Base-by-base conservation (phyloP, 148 eudicot species). In the Linanthus parryae region DNA sequence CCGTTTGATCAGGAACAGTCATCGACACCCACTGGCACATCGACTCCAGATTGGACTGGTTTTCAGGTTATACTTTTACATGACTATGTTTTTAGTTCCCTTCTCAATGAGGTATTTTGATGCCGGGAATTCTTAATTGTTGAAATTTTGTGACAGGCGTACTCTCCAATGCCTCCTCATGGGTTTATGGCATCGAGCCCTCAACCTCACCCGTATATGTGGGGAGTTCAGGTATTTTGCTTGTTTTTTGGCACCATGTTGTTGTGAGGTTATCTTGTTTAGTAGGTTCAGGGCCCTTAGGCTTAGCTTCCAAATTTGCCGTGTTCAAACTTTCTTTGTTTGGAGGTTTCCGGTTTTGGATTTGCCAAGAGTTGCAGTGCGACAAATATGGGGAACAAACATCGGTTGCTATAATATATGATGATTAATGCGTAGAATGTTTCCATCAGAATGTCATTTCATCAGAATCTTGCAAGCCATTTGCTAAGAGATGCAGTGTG, bases 191-290 rank as follows among this genome's bases (percentile, higher is more conserved):
- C 96, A 29, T 80, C 96, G 6, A 84, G 76, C 58, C 92, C 99
- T 39, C 99, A 94, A 81, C 80, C 88, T 27, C 99, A 84, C 58
- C 96, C 99, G 53, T 94, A 94, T 42, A 84, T 94, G 99, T 94
- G 99, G 99, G 94, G 99, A 67, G 95, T 92, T 68, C 99, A 94
- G 96, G 99, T 88, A 78, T n/a, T n/a, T n/a, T 41, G 21, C 43
- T 5, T 11, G 25, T 34, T 40, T 26, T 17, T 20, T 18, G 1
- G 44, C 7, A 16, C 29, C 29, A 48, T 57, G 42, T 15, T 5
- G 12, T 48, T n/a, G 30, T 51, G 55, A 4, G 27, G n/a, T 25
- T 2, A 33, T 38, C 54, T 30, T 28, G 10, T 49, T 10, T 19
- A 17, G 13, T 17, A 18, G 55, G 16, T 51, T 12, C 15, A 13